Evolutionary conservation across 2,329 filamentous ascomycete species (phyloP).

Genomic region (Trichoderma pleuroti): DNA sequence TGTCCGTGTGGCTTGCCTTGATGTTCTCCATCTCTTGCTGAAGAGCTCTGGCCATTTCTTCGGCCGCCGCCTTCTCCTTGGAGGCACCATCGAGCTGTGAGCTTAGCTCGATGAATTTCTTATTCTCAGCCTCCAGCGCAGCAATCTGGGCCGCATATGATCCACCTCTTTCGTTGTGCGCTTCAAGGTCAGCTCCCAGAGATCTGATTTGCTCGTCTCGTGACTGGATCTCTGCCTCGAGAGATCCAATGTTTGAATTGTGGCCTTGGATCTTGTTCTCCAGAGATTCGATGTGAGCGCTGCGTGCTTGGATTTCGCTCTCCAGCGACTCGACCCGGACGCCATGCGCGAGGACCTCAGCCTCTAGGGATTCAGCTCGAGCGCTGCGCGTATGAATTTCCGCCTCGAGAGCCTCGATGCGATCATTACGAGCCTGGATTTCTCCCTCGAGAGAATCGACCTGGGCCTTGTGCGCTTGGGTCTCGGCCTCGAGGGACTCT

Average conservation of each 20-base stretch:
- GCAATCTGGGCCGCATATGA: conserved; percentile 35
- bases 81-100: conserved; percentile 32
- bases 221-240: conserved; percentile 39
- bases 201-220: conserved; percentile 39
- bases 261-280: conserved; percentile 42
- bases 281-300: conserved; percentile 37
- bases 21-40: conserved; percentile 26
- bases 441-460: conserved; percentile 23
- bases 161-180: conserved; percentile 39
- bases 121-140: conserved; percentile 4
- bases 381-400: conserved; percentile 44
- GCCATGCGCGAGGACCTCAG: conserved; percentile 26
- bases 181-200: conserved; percentile 35
- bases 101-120: conserved; percentile 32
- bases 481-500: conserved; percentile 22
- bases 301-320: conserved; percentile 32
- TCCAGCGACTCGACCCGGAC: conserved; percentile 23
- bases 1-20: conserved; percentile 25
- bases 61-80: conserved; percentile 27
- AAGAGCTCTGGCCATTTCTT: conserved; percentile 29
- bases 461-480: conserved; percentile 25
- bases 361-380: conserved; percentile 43
- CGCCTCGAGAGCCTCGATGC: conserved; percentile 35
- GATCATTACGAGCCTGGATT: conserved; percentile 36
- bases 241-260: conserved; percentile 40